Evolutionary conservation across 1,284 basidiomycete species (phyloP), one percentile per base, ranked within the genome.

Genomic region (Tausonia pullulans): DNA sequence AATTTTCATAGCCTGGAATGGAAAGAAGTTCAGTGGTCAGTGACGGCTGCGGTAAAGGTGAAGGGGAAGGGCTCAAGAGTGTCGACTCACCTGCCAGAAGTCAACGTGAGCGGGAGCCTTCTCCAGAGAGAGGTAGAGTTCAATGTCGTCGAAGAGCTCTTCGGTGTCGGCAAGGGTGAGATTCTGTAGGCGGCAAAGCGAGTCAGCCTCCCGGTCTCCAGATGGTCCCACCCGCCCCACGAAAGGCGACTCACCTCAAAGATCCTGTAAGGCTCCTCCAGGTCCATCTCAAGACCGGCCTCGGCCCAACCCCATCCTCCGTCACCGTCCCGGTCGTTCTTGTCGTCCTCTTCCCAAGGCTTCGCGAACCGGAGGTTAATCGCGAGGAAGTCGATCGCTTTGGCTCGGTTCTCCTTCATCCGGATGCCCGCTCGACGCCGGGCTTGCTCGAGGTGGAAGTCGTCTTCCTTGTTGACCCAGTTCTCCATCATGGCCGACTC

Each of bases 401-500:
- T 95, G 1, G 95, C 96, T 60, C 96, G 81, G 75, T 95, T 92
- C 77, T 98, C 95, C 72, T 89, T 87, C 72, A 98, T 86, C 60
- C 96, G 83, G 73, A 99, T 98, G 60, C 88, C 86, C 16, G 96
- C 96, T 68, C 96, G 82, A 66, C 83, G 81, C 66, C 90, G 83
- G 70, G 95, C 90, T 77, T 99, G 96, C 69, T 97, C 90, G 52
- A 99, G 82, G 74, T 96, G 89, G 76, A 98, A 99, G 69, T 94
- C 91, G 64, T 92, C 95, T 72, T 99, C 96, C 76, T 95, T 96
- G 43, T 90, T 85, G 67, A 97, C 81, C 96, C 96, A 99, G 67
- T 97, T 93, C 3, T 89, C 87, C 94, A 98, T 98, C 71, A 95
- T 90, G 13, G 87, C 91, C 41, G 91, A 91, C 77, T 98, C 96